These are phyloP conservation scores for Trichoderma afroharzianum DNA, from an alignment of 2,329 filamentous ascomycete genomes.

Conservation along the genomic window DNA sequence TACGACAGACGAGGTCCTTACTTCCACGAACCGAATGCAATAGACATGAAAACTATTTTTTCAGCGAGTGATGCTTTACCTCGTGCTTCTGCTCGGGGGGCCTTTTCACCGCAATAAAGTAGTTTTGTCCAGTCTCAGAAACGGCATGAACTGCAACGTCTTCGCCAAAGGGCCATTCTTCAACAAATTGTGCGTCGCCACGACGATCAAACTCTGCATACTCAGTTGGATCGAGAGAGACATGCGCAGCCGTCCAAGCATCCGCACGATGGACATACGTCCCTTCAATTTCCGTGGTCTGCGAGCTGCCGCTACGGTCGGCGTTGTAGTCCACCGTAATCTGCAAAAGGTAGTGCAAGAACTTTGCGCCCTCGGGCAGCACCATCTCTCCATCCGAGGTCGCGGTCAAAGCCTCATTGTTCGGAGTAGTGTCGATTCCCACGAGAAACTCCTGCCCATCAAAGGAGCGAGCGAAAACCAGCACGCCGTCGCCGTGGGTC, in stretches of 20 bases:
- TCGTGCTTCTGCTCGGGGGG: neutral
- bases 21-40: neutral
- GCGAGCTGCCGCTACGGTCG: slow-evolving; percentile 33
- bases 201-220: slow-evolving; percentile 37
- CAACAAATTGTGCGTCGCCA: slow-evolving; percentile 23
- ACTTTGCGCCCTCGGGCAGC: slow-evolving; percentile 26
- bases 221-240: slow-evolving; percentile 27
- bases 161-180: slow-evolving; percentile 43
- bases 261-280: slow-evolving; percentile 32
- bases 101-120: slow-evolving; percentile 34
- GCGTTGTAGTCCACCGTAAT: slow-evolving; percentile 40
- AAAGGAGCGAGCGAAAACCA: slow-evolving; percentile 36
- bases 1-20: neutral
- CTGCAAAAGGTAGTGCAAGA: slow-evolving; percentile 41
- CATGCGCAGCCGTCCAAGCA: slow-evolving; percentile 34
- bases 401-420: slow-evolving; percentile 30
- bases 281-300: slow-evolving; percentile 39
- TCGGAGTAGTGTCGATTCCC: slow-evolving; percentile 36
- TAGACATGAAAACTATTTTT: neutral
- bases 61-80: neutral
- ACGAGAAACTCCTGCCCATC: slow-evolving; percentile 38
- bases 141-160: slow-evolving; percentile 41
- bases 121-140: slow-evolving; percentile 40
- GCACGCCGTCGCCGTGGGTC: slow-evolving; percentile 36
- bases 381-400: slow-evolving; percentile 21